phyloP scores from a whole-genome alignment of 371 early-diverging fungal species.

The Mucor ambiguus region DNA sequence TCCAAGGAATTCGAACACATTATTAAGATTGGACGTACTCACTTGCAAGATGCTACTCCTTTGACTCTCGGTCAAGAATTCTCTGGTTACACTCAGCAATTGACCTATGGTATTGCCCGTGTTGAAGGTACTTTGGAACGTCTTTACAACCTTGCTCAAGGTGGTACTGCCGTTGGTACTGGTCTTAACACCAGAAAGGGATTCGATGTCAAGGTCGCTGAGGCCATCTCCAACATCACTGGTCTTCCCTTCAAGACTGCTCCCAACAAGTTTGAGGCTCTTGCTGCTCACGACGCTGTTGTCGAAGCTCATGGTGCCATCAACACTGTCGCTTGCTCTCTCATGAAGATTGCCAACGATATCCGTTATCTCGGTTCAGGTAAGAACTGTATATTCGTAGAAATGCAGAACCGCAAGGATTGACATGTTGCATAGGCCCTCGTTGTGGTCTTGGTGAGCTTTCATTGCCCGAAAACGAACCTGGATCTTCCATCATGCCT shows the following conservation, averaged over 20 bases:
- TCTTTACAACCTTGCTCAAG: conserved; percentile 80
- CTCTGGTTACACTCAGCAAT: conserved; percentile 83
- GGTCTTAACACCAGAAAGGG: conserved; percentile 83
- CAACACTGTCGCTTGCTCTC: conserved; percentile 82
- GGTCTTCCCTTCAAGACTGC: conserved; percentile 80
- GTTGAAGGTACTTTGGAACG: conserved; percentile 71
- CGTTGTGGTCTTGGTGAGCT: conserved; percentile 92
- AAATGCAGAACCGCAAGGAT: not conserved
- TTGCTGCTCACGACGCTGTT: conserved; percentile 89
- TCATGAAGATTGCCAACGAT: conserved; percentile 93
- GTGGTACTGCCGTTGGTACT: conserved; percentile 94
- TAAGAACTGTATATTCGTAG: not conserved
- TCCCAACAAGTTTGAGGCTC: conserved; percentile 93
- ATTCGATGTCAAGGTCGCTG: conserved; percentile 79
- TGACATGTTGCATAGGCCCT: conserved; percentile 48
- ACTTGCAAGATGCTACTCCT: conserved; percentile 87
- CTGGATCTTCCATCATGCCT: conserved; percentile 93
- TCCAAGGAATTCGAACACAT: conserved; percentile 69
- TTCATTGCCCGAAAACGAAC: conserved; percentile 88
- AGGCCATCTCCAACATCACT: conserved; percentile 71
- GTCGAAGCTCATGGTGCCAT: conserved; percentile 87
- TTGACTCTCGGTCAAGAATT: conserved; percentile 91
- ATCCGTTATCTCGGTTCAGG: conserved; percentile 86
- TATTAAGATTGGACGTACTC: conserved; percentile 91
- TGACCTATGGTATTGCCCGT: conserved; percentile 76